These are phyloP conservation scores for Croton laevigatus DNA, from an alignment of 441 rosid species.

Conservation along the genomic window DNA sequence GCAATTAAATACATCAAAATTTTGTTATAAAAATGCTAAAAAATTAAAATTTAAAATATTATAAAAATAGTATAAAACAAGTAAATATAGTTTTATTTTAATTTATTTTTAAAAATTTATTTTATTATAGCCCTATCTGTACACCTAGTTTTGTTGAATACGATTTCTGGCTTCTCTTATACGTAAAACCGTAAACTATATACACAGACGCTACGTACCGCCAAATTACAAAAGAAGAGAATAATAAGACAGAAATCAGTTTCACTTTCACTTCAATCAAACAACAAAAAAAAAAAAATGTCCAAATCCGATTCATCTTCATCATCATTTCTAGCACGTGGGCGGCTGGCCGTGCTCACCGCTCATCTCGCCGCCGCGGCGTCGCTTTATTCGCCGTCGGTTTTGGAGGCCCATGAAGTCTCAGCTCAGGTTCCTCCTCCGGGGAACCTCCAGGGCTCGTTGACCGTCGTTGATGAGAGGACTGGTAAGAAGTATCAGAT, in stretches of 20 bases:
- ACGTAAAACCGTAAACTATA: too few species aligned
- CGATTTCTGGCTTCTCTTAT: too few species aligned
- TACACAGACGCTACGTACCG: too few species aligned
- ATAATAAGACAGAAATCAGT: not conserved
- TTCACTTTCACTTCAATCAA: not conserved
- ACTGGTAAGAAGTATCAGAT: conserved; percentile 67
- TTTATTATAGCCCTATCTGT: too few species aligned
- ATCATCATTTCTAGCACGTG: conserved; percentile 37
- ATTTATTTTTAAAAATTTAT: too few species aligned
- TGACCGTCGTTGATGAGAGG: conserved; percentile 73
- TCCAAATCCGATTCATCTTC: conserved; percentile 14
- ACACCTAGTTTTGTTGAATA: too few species aligned
- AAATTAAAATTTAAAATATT: too few species aligned
- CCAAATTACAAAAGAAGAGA: too few species aligned
- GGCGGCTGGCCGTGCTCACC: conserved; percentile 59
- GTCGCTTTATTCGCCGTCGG: conserved; percentile 6
- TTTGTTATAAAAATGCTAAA: too few species aligned
- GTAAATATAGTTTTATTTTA: too few species aligned
- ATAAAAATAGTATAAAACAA: too few species aligned
- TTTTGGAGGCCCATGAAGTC: conserved; percentile 46
- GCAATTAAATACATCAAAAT: too few species aligned
- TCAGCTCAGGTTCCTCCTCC: conserved; percentile 53
- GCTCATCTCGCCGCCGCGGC: conserved; percentile 53
- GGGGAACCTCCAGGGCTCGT: conserved; percentile 49
- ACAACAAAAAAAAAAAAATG: not conserved